phyloP scores from a whole-genome alignment of 2,329 filamentous ascomycete species.

The Paecilomyces formosus region DNA sequence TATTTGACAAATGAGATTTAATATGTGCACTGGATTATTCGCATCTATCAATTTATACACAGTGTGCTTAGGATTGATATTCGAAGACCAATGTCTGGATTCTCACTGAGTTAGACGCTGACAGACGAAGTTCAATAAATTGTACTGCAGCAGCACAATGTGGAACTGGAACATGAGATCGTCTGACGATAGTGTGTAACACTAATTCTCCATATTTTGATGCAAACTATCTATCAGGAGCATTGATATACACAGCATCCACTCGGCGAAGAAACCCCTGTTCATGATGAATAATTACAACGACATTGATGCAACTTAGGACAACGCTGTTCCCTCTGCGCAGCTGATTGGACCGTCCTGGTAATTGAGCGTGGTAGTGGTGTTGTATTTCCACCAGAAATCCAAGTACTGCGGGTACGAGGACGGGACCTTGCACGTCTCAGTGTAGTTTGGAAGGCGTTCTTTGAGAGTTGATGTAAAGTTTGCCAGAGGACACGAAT shows the following conservation, averaged over 20 bases:
- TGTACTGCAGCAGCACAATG: too few relatives aligned
- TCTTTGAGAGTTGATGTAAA: background rate
- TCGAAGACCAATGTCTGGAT: too few relatives aligned
- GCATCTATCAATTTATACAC: too few relatives aligned
- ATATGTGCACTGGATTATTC: too few relatives aligned
- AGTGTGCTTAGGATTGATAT: too few relatives aligned
- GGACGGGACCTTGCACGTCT: conserved; percentile 7
- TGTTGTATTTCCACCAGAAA: conserved; percentile 14
- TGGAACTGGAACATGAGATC: too few relatives aligned
- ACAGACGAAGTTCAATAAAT: too few relatives aligned
- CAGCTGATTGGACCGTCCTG: background rate
- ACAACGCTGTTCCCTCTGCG: background rate
- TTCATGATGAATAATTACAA: background rate
- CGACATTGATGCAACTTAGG: background rate
- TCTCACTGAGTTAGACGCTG: too few relatives aligned
- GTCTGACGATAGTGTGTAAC: too few relatives aligned
- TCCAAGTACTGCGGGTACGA: conserved; percentile 9
- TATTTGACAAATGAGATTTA: too few relatives aligned
- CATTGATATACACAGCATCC: background rate
- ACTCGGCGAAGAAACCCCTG: background rate
- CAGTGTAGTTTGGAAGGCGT: conserved; percentile 5
- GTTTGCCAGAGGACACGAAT: conserved; percentile 9
- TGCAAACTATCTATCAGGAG: too few relatives aligned
- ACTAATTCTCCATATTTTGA: too few relatives aligned
- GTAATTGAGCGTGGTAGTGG: conserved; percentile 4